Conservation (phyloP, 2,329 filamentous ascomycete genomes). For the Periglandula ipomoeae region DNA sequence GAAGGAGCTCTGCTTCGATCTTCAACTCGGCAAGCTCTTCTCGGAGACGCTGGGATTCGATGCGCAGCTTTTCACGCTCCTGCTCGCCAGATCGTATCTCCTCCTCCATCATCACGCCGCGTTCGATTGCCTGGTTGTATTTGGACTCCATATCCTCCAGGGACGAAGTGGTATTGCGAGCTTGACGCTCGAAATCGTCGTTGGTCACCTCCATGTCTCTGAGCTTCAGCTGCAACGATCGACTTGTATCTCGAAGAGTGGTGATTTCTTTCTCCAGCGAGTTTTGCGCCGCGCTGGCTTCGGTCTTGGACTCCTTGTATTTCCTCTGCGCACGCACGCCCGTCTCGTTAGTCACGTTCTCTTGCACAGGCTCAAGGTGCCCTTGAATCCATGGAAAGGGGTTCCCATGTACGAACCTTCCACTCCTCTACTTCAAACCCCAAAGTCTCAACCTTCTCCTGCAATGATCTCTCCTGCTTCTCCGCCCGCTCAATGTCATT, state of each 20-base stretch:
- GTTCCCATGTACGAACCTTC: slow-evolving; percentile 74
- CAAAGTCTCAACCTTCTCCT: slow-evolving; percentile 77
- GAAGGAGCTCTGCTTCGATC: slow-evolving; percentile 88
- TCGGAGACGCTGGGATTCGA: slow-evolving; percentile 80
- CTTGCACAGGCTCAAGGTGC: too few species aligned
- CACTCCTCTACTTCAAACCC: slow-evolving; percentile 93
- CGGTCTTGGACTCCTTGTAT: slow-evolving; percentile 88
- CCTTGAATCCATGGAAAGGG: not conserved
- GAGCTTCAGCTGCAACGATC: slow-evolving; percentile 71
- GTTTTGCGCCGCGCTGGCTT: slow-evolving; percentile 78
- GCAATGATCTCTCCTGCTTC: slow-evolving; percentile 77
- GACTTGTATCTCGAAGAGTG: slow-evolving; percentile 72
- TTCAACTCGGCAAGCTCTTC: slow-evolving; percentile 90
- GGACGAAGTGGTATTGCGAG: slow-evolving; percentile 88
- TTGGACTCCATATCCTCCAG: slow-evolving; percentile 96
- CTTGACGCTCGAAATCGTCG: slow-evolving; percentile 95
- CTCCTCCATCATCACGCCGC: slow-evolving; percentile 87
- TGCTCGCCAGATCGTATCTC: slow-evolving; percentile 87
- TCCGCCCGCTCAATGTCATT: slow-evolving; percentile 94
- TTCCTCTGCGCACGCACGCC: slow-evolving; percentile 63
- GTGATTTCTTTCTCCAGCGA: slow-evolving; percentile 93
- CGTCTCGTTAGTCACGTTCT: slow-evolving; percentile 6
- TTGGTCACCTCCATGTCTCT: slow-evolving; percentile 96
- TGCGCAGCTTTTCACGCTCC: slow-evolving; percentile 79
- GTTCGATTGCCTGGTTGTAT: slow-evolving; percentile 89